These are phyloP conservation scores for Colletotrichum nymphaeae DNA, from an alignment of 2,329 filamentous ascomycete species.

Conservation along the genomic window DNA sequence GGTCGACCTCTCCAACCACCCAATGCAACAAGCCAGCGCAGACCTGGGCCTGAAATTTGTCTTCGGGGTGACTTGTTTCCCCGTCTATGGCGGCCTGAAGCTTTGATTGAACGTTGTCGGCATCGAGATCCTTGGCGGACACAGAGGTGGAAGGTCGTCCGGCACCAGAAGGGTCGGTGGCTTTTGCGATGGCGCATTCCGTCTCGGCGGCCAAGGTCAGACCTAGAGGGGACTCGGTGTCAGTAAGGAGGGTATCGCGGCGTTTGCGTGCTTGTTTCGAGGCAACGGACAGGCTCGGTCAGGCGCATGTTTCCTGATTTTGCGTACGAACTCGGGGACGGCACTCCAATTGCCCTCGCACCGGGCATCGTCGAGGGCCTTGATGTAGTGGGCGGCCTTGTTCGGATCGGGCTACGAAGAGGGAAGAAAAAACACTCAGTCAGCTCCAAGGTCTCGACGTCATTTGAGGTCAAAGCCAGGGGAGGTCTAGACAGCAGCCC, in stretches of 20 bases:
- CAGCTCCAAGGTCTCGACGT: conserved; percentile 33
- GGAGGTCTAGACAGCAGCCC: background rate
- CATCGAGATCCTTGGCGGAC: conserved; percentile 57
- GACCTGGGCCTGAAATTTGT: conserved; percentile 82
- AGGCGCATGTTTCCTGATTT: conserved; percentile 93
- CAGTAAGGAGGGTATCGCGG: conserved; percentile 32
- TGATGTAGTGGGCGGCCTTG: conserved; percentile 87
- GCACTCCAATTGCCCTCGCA: conserved; percentile 90
- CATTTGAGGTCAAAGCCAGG: conserved; percentile 28
- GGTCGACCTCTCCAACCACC: conserved; percentile 75
- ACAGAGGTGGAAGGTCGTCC: conserved; percentile 55
- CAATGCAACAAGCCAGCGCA: conserved; percentile 90
- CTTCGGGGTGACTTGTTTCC: conserved; percentile 64
- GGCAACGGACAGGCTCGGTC: conserved; percentile 79
- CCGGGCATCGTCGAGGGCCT: conserved; percentile 85
- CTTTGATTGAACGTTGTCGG: conserved; percentile 58
- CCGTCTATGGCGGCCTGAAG: conserved; percentile 68
- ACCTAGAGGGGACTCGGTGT: conserved; percentile 57
- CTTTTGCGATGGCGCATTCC: conserved; percentile 73
- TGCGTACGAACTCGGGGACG: conserved; percentile 89
- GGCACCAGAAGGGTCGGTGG: conserved; percentile 55
- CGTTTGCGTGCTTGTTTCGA: conserved; percentile 12
- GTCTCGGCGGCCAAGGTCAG: conserved; percentile 76
- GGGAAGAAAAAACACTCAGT: conserved; percentile 18
- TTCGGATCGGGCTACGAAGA: conserved; percentile 47